Conservation (phyloP, 1,284 basidiomycete genomes). For the Psilocybe mexicana region DNA sequence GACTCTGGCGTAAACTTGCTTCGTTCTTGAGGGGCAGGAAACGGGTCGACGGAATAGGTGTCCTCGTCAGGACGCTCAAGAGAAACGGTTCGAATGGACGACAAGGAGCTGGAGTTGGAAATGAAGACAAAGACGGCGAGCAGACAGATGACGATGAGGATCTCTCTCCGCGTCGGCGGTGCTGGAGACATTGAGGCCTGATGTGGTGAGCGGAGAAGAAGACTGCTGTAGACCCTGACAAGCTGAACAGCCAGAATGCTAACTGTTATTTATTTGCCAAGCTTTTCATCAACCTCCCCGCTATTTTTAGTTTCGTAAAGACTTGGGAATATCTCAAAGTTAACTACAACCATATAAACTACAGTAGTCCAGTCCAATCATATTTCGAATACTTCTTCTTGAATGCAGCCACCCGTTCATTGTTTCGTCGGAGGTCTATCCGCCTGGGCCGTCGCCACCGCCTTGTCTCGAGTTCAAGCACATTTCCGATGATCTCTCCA, state of each 20-base stretch:
- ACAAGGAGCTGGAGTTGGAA: conserved; percentile 26
- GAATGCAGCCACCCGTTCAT: conserved; percentile 68
- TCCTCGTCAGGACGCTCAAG: neutral
- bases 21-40: neutral
- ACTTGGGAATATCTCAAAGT: too few species aligned
- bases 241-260: neutral
- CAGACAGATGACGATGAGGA: conserved; percentile 47
- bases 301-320: too few species aligned
- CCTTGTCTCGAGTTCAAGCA: conserved; percentile 87
- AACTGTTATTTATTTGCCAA: neutral
- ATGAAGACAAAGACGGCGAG: conserved; percentile 47
- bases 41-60: conserved; percentile 14
- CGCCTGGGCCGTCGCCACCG: conserved; percentile 81
- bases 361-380: conserved; percentile 74
- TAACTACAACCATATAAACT: too few species aligned
- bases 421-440: conserved; percentile 72
- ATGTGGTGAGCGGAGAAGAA: neutral
- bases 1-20: conserved; percentile 12
- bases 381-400: conserved; percentile 68
- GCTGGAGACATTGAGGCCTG: conserved; percentile 31
- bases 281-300: neutral
- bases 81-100: conserved; percentile 2
- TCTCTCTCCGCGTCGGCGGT: conserved; percentile 50
- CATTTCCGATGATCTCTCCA: conserved; percentile 90
- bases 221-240: neutral